Base-by-base conservation (phyloP, 2,329 filamentous ascomycete species). In the Paraphoma chrysanthemicola region DNA sequence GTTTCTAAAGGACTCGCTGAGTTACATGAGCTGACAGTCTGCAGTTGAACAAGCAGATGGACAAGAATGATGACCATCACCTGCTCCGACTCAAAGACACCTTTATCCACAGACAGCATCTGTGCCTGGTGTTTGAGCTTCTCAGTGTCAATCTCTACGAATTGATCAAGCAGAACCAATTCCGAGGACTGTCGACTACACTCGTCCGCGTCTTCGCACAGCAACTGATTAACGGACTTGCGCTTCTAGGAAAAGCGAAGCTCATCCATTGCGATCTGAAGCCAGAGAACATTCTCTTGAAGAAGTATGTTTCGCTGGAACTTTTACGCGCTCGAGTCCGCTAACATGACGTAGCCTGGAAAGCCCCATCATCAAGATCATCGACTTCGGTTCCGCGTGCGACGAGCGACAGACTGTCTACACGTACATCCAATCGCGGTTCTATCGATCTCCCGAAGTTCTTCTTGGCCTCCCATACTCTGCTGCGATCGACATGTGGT, bases 401-500 rank as follows among this genome's bases (percentile, higher is more conserved):
- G 95, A 99, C 76, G 95, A 99, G 79, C 89, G 95, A 48, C 95
- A 99, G 77, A 99, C 95, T 0, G 95, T 99, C 29, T 99, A 99
- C 77, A 99, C 95, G 6, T 99, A 99, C 76, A 99, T 99, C 59
- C 95, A 99, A 77, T 99, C 95, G 9, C 86, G 95, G 68, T 99
- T 99, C 79, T 99, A 99, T 79, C 89, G 95, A 62, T 99, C 95
- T 0, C 95, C 95, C 1, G 95, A 99, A 76, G 95, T 99, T 11
- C 79, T 99, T 38, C 82, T 99, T n/a, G 95, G 95, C 4, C 81
- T 99, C 46, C 95, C 95, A 57, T 99, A 99, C 77, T 98, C 95
- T 12, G 97, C 95, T 4, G 95, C 95, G 43, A 99, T 99, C 71
- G 95, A 99, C 73, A 99, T 99, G 94, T 99, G 95, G 95, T 99